Evolutionary conservation across 352 stramenopile species (phyloP).

Genomic region (Phytopythium delawarense): DNA sequence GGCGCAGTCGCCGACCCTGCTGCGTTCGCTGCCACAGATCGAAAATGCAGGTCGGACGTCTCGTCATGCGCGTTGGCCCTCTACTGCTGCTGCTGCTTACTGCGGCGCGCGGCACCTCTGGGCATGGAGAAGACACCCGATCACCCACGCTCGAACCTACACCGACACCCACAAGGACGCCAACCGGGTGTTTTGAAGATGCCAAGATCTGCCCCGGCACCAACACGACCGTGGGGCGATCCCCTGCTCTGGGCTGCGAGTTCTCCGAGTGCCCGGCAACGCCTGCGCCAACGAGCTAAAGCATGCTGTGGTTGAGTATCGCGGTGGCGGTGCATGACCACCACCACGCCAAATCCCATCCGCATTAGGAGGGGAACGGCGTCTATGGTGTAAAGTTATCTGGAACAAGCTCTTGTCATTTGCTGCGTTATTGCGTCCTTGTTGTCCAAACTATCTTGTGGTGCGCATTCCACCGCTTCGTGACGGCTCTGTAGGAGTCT

Average conservation of each 20-base stretch:
- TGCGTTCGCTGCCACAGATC: too few species aligned
- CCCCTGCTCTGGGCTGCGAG: conserved; percentile 23
- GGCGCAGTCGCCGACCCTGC: not conserved
- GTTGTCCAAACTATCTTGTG: too few species aligned
- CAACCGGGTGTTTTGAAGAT: conserved; percentile 31
- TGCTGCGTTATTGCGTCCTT: too few species aligned
- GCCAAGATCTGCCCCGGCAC: conserved; percentile 22
- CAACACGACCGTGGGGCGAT: conserved; percentile 16
- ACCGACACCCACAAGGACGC: not conserved
- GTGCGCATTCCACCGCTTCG: too few species aligned
- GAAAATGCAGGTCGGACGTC: not conserved
- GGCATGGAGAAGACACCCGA: not conserved
- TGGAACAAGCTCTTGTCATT: too few species aligned
- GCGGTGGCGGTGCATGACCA: not conserved
- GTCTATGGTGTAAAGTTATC: too few species aligned
- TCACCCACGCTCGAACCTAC: not conserved
- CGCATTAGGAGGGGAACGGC: too few species aligned
- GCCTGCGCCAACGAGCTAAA: not conserved
- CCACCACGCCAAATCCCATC: not conserved
- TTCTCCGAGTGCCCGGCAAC: conserved; percentile 19
- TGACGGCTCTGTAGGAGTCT: not conserved
- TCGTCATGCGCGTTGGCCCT: not conserved
- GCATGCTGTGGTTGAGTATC: not conserved
- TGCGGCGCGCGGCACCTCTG: not conserved
- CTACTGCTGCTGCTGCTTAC: not conserved